These are phyloP conservation scores for Colletotrichum musicola DNA, from an alignment of 2,329 filamentous ascomycete species.

Conservation along the genomic window DNA sequence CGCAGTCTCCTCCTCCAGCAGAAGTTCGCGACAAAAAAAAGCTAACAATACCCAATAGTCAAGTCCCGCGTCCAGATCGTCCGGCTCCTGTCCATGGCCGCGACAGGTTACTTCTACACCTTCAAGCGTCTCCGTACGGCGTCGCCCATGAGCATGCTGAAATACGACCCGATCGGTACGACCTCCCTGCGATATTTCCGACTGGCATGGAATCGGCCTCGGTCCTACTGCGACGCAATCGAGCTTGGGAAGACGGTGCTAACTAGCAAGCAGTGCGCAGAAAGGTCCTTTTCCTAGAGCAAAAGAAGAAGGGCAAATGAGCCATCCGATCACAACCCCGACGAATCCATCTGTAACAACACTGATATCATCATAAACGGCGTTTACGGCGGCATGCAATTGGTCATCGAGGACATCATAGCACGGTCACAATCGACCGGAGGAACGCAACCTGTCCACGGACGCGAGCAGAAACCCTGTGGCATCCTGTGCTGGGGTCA, in stretches of 20 bases:
- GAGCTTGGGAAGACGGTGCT: background rate
- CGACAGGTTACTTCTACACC: slow-evolving; percentile 98
- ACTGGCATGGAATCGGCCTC: background rate
- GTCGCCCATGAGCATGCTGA: slow-evolving; percentile 93
- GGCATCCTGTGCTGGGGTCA: background rate
- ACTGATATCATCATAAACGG: slow-evolving; percentile 39
- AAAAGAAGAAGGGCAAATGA: slow-evolving; percentile 81
- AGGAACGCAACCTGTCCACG: slow-evolving; percentile 1
- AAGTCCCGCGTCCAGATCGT: slow-evolving; percentile 95
- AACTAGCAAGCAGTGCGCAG: slow-evolving; percentile 76
- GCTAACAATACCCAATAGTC: slow-evolving; percentile 59
- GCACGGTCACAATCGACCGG: slow-evolving; percentile 12
- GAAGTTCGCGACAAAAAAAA: background rate
- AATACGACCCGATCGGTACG: slow-evolving; percentile 96
- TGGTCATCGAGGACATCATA: slow-evolving; percentile 28
- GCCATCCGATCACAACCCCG: background rate
- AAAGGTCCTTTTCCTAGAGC: slow-evolving; percentile 95
- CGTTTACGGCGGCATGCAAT: slow-evolving; percentile 38
- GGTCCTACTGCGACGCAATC: background rate
- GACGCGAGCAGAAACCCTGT: background rate
- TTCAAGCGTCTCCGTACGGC: slow-evolving; percentile 85
- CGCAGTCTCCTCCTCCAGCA: background rate
- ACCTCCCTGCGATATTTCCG: background rate
- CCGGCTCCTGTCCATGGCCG: slow-evolving; percentile 96
- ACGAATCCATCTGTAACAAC: slow-evolving; percentile 37